A percentile compares a stretch with the other conserved stretches of the same genome.
Conservation (phyloP, 2,329 filamentous ascomycete genomes). For the Ceratocystis albifundus region DNA sequence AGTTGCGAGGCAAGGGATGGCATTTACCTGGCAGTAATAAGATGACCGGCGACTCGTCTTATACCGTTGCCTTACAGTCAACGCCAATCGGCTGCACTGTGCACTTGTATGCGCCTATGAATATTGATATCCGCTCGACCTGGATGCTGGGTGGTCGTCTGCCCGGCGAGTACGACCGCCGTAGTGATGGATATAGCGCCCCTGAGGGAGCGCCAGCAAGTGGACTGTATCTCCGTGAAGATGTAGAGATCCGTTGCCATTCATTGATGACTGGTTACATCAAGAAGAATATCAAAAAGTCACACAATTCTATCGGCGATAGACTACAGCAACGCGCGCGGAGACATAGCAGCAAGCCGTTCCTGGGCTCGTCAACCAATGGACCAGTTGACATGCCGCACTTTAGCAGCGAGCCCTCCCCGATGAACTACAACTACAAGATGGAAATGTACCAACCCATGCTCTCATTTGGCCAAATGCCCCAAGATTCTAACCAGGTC, state of each 20-base stretch:
- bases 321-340: constrained; percentile 1
- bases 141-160: constrained; percentile 65
- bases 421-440: constrained; percentile 11
- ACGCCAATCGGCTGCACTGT: constrained; percentile 63
- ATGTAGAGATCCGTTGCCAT: constrained; percentile 71
- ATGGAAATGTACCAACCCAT: constrained; percentile 15
- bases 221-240: constrained; percentile 76
- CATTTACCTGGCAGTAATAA: constrained; percentile 54
- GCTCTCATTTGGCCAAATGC: constrained; percentile 13
- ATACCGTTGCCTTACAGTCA: constrained; percentile 72
- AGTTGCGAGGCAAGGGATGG: constrained; percentile 62
- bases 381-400: constrained; percentile 5
- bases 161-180: constrained; percentile 55
- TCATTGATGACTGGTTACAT: constrained; percentile 64
- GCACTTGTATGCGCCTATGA: constrained; percentile 72
- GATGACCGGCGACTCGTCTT: constrained; percentile 51
- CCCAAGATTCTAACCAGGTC: not conserved
- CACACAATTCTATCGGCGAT: constrained; percentile 55
- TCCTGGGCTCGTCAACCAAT: not conserved
- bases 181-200: constrained; percentile 53
- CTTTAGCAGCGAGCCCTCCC: not conserved
- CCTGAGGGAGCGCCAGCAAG: constrained; percentile 38
- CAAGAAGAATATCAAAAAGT: constrained; percentile 68
- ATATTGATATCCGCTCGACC: constrained; percentile 64
- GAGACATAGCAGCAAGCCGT: constrained; percentile 9